phyloP scores from a whole-genome alignment of 208 protist species.

The Kentomonas sorsogonicus region DNA sequence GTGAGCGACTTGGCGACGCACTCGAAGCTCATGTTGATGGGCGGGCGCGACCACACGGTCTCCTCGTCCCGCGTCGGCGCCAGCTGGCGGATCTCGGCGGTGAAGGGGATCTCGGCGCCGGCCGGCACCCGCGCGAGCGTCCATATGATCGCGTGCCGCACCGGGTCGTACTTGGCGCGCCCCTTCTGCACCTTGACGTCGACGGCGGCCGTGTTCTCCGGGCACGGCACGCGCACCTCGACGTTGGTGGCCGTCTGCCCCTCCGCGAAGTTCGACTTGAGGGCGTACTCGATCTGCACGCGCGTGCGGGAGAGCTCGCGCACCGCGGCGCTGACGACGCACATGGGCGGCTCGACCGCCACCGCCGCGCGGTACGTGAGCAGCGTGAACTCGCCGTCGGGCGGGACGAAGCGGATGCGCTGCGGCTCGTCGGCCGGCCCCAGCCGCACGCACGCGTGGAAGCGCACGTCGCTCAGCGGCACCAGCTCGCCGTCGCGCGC shows the following conservation, averaged over 20 bases:
- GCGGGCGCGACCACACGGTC: constrained; percentile 90
- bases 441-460: constrained; percentile 98
- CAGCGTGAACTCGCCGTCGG: constrained; percentile 96
- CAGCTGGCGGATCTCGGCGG: constrained; percentile 91
- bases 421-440: constrained; percentile 81
- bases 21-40: constrained; percentile 94
- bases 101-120: constrained; percentile 77
- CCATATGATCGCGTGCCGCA: constrained; percentile 91
- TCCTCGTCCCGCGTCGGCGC: constrained; percentile 59
- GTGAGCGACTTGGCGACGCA: constrained; percentile 94
- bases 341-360: constrained; percentile 93
- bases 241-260: constrained; percentile 41
- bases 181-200: constrained; percentile 74
- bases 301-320: constrained; percentile 92
- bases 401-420: constrained; percentile 89
- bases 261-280: constrained; percentile 53
- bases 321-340: constrained; percentile 81
- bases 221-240: constrained; percentile 85
- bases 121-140: constrained; percentile 72
- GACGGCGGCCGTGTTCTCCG: constrained; percentile 90
- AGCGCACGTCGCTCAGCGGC: constrained; percentile 93
- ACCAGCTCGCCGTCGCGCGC: constrained; percentile 24
- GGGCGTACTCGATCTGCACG: constrained; percentile 75
- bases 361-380: constrained; percentile 95
- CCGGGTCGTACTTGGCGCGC: constrained; percentile 89